Base-by-base conservation (phyloP, 2,329 filamentous ascomycete species). In the Clonostachys rhizophaga region DNA sequence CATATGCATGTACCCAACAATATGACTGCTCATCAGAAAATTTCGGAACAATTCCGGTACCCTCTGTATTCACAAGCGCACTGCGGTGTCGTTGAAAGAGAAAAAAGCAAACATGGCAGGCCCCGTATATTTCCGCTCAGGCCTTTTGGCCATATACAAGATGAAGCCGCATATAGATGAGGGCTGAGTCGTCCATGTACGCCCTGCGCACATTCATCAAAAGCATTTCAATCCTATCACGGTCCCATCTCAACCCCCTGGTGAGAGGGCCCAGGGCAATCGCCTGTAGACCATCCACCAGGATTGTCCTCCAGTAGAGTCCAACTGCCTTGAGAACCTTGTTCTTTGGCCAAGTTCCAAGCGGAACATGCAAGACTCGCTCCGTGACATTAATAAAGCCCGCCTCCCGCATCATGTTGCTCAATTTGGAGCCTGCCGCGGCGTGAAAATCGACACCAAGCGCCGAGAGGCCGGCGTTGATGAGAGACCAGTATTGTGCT, bases 261-360 rank as follows among this genome's bases (percentile, higher is more conserved):
- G 36, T n/a, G 36, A 39, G 36, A n/a, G 36, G 36, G 14, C 36
- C 36, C 12, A 39, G 14, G 36, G 36, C 36, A 10, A n/a, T n/a
- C 17, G 36, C 36, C 10, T 39, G 36, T n/a, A 39, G 36, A n/a
- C 36, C 36, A 18, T 18, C 36, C 14, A 39, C 36, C 14, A 39
- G 17, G 11, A 18, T 18, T 18, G 14, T 18, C 14, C 36, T n/a
- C 14, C 14, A 39, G 11, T n/a, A 39, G 14, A n/a, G 14, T n/a
- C 36, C 36, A 14, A 39, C 14, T 2, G 36, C 36, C 36, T 39
- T 39, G 7, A n/a, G 36, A 1, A 39, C 14, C 39, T 41, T 39
- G n/a, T 49, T 45, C 35, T 24, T 47, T n/a, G 48, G 44, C 48
- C 48, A 47, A 20, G 47, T 40, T 7, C 48, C 47, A n/a, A 52